phyloP scores from a whole-genome alignment of 768 basidiomycete species.

The Lactarius trivialis region DNA sequence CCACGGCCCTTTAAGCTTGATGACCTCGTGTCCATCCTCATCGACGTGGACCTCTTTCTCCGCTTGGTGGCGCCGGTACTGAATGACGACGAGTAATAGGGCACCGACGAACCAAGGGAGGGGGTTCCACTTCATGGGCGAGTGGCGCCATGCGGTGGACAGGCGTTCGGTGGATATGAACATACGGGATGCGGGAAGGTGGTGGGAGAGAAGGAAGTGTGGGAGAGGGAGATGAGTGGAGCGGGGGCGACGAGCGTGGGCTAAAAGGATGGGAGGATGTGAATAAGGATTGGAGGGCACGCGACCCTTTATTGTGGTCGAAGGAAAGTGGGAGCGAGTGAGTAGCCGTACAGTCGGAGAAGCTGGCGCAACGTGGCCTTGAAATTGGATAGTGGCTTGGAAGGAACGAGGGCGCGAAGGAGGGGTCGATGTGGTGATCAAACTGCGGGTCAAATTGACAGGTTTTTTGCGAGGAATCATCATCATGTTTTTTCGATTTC shows the following conservation, averaged over 20 bases:
- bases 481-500: neutral
- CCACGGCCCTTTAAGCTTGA: constrained; percentile 86
- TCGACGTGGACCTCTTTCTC: constrained; percentile 67
- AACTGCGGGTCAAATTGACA: neutral
- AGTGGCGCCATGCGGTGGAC: constrained; percentile 72
- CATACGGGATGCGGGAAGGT: constrained; percentile 9
- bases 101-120: constrained; percentile 88
- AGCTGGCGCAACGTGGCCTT: neutral
- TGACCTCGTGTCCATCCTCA: constrained; percentile 75
- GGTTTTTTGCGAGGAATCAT: neutral
- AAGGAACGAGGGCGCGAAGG: neutral
- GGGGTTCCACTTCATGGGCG: constrained; percentile 94
- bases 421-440: constrained; percentile 1
- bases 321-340: neutral
- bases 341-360: constrained; percentile 4
- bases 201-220: constrained; percentile 1
- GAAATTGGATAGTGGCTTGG: neutral
- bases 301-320: constrained; percentile 8
- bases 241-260: neutral
- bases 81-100: constrained; percentile 72
- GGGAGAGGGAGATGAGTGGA: neutral
- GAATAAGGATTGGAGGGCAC: neutral
- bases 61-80: constrained; percentile 52
- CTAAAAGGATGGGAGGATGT: neutral
- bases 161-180: constrained; percentile 44